Evolutionary conservation across 116 monocot genomes (phyloP).

Genomic region (Trichopus zeylanicus): DNA sequence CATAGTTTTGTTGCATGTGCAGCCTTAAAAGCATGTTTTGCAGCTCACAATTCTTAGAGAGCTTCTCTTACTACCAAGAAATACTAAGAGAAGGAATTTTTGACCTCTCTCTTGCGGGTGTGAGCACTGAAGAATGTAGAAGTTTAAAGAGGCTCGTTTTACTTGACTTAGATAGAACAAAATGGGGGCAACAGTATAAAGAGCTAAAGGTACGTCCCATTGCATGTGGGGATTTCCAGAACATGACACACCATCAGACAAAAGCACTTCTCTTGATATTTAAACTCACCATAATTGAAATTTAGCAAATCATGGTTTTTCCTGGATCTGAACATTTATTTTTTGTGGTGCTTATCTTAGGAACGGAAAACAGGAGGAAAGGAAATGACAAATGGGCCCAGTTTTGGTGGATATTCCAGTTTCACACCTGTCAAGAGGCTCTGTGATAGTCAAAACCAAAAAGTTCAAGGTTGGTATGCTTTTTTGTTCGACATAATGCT

Average conservation of each 20-base stretch:
- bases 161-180: conserved; percentile 32
- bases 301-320: too few relatives aligned
- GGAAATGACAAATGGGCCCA: conserved; percentile 7
- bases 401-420: conserved; percentile 16
- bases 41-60: conserved; percentile 45
- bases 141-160: conserved; percentile 43
- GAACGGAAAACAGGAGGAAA: conserved; percentile 25
- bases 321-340: not conserved
- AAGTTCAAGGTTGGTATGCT: conserved; percentile 28
- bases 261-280: too few relatives aligned
- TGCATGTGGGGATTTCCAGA: conserved; percentile 1
- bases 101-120: conserved; percentile 34
- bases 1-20: conserved; percentile 9
- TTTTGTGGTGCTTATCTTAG: conserved; percentile 9
- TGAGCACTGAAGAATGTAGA: conserved; percentile 32
- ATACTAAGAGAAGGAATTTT: conserved; percentile 60
- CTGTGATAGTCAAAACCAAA: conserved; percentile 24
- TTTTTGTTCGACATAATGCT: too few relatives aligned
- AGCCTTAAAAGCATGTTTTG: conserved; percentile 64
- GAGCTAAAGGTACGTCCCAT: conserved; percentile 40
- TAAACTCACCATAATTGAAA: too few relatives aligned
- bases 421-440: conserved; percentile 41
- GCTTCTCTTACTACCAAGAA: conserved; percentile 50
- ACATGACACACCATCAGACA: too few relatives aligned
- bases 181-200: conserved; percentile 56